A percentile compares a stretch with the other conserved stretches of the same genome.
These are phyloP conservation scores for Cairneyella variabilis DNA, from an alignment of 495 filamentous ascomycete species.

Conservation along the genomic window DNA sequence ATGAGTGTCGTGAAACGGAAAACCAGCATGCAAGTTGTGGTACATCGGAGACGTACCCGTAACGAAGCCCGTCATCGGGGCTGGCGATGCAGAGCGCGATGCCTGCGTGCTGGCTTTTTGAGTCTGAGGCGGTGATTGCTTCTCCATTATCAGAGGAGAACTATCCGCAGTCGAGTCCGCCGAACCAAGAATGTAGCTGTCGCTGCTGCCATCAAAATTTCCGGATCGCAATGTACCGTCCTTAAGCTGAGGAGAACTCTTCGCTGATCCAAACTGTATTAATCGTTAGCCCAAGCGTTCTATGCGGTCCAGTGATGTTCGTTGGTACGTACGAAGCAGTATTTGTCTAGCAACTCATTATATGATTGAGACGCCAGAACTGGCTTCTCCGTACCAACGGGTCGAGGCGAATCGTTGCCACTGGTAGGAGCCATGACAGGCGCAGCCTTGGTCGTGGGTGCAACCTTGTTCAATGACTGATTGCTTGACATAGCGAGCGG, in stretches of 20 bases:
- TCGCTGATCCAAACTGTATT: slow-evolving; percentile 28
- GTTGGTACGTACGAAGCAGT: slow-evolving; percentile 89
- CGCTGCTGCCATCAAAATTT: slow-evolving; percentile 24
- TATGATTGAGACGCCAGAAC: slow-evolving; percentile 79
- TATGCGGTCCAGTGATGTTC: slow-evolving; percentile 23
- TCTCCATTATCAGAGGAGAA: slow-evolving; percentile 24
- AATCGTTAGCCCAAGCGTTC: slow-evolving; percentile 20
- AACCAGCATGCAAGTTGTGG: slow-evolving; percentile 25
- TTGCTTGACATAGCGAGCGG: slow-evolving; percentile 16
- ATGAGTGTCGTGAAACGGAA: slow-evolving; percentile 28
- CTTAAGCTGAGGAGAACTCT: slow-evolving; percentile 25
- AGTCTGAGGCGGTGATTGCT: slow-evolving; percentile 19
- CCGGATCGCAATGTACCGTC: slow-evolving; percentile 25
- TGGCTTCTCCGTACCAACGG: slow-evolving; percentile 53
- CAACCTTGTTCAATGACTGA: not conserved
- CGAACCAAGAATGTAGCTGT: slow-evolving; percentile 23
- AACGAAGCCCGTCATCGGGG: slow-evolving; percentile 29
- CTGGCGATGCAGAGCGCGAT: slow-evolving; percentile 26
- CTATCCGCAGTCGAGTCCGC: slow-evolving; percentile 12
- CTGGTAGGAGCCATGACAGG: slow-evolving; percentile 20
- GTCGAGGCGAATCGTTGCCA: slow-evolving; percentile 34
- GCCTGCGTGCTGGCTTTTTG: slow-evolving; percentile 11
- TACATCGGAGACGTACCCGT: slow-evolving; percentile 31
- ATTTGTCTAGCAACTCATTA: slow-evolving; percentile 92
- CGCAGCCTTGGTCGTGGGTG: slow-evolving; percentile 11